These are phyloP conservation scores for Rhizopogon vinicolor DNA, from an alignment of 768 basidiomycete species.

Conservation along the genomic window DNA sequence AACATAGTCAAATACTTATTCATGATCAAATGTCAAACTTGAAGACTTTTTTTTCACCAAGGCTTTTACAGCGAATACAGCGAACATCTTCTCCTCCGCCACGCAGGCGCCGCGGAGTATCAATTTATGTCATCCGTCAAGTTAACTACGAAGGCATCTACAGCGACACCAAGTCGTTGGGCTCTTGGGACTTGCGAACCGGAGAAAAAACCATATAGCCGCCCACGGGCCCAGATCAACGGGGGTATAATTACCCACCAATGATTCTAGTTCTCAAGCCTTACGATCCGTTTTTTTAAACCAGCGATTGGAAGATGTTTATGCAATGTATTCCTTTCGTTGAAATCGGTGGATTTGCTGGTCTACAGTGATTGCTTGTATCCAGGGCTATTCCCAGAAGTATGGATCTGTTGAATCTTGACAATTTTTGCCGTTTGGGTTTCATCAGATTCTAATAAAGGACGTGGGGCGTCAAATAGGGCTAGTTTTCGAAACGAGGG, in stretches of 20 bases:
- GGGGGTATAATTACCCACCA: not conserved
- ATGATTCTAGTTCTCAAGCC: not conserved
- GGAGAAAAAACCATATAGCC: not conserved
- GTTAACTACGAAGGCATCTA: not conserved
- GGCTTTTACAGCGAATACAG: not conserved
- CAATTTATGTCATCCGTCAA: constrained; percentile 2
- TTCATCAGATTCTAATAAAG: constrained; percentile 27
- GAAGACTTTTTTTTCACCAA: too few relatives aligned
- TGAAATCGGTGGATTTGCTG: not conserved
- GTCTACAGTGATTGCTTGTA: constrained; percentile 15
- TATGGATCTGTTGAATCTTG: constrained; percentile 15
- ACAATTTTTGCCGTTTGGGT: constrained; percentile 21
- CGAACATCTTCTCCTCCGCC: constrained; percentile 4
- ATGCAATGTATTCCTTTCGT: not conserved
- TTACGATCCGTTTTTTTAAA: not conserved
- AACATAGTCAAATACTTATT: not conserved
- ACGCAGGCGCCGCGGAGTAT: constrained; percentile 30
- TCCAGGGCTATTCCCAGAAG: constrained; percentile 14
- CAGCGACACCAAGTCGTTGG: not conserved
- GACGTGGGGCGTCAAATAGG: constrained; percentile 22
- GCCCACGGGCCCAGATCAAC: not conserved
- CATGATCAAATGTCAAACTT: not conserved
- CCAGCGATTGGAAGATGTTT: not conserved
- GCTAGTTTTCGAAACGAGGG: constrained; percentile 25
- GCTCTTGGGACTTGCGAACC: not conserved